Evolutionary conservation across 805 yeast species (phyloP).

Genomic region (Starmerella roubikii): DNA sequence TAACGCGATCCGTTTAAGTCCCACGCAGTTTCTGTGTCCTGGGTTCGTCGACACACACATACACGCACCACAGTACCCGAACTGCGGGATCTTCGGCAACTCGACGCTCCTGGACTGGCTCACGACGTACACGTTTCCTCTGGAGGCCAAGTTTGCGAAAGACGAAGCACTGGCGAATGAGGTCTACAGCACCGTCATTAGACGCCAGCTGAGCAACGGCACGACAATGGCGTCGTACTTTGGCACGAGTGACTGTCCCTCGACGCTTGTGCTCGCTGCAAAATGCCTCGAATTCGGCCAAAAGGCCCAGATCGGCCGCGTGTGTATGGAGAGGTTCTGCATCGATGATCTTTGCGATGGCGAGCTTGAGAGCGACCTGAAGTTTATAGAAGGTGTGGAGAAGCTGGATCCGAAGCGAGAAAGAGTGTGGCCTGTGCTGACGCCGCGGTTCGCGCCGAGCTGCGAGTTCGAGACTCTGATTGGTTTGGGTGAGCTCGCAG

Average conservation of each 20-base stretch:
- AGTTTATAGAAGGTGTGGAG: constrained; percentile 44
- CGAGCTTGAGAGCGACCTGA: constrained; percentile 39
- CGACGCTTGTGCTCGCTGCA: constrained; percentile 67
- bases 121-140: constrained; percentile 72
- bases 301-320: constrained; percentile 82
- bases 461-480: constrained; percentile 53
- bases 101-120: constrained; percentile 85
- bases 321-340: constrained; percentile 80
- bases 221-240: constrained; percentile 89
- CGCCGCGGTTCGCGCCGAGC: constrained; percentile 90
- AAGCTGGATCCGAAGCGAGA: constrained; percentile 40
- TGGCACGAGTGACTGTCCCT: constrained; percentile 70
- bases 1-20: background rate
- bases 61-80: constrained; percentile 77
- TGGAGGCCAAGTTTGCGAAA: constrained; percentile 55
- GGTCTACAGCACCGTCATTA: constrained; percentile 56
- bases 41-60: constrained; percentile 75
- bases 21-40: constrained; percentile 50
- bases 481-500: constrained; percentile 49
- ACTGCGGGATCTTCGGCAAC: constrained; percentile 70
- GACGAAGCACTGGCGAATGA: constrained; percentile 34
- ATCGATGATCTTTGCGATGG: constrained; percentile 50
- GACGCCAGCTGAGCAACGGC: constrained; percentile 59
- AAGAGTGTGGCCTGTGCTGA: constrained; percentile 56
- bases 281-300: constrained; percentile 57